These are phyloP conservation scores for Candida berthetii DNA, from an alignment of 805 yeast genomes.

Conservation along the genomic window DNA sequence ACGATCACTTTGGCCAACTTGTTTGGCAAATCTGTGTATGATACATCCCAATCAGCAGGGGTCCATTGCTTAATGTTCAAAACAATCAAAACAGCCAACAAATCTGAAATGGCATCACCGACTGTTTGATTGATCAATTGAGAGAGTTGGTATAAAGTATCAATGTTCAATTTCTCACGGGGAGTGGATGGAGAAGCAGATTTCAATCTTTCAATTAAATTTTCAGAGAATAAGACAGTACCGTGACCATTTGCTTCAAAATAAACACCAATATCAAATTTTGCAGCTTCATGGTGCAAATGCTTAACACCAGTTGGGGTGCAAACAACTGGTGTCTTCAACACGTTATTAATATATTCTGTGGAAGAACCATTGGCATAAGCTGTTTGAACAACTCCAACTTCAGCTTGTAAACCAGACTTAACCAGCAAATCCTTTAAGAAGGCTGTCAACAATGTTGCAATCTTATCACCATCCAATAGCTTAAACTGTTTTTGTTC, in stretches of 20 bases:
- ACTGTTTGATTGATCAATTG: slow-evolving; percentile 90
- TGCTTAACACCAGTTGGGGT: slow-evolving; percentile 97
- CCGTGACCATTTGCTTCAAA: slow-evolving; percentile 99
- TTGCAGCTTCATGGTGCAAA: slow-evolving; percentile 82
- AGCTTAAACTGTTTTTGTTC: slow-evolving; percentile 36
- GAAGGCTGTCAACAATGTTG: slow-evolving; percentile 73
- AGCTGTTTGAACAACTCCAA: slow-evolving; percentile 96
- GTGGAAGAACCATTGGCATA: slow-evolving; percentile 96
- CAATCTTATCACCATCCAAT: slow-evolving; percentile 91
- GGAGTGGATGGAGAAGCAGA: slow-evolving; percentile 30
- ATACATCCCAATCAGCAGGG: slow-evolving; percentile 68
- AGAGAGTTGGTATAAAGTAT: slow-evolving; percentile 53
- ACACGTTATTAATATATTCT: slow-evolving; percentile 48
- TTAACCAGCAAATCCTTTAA: slow-evolving; percentile 47
- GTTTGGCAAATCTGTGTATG: slow-evolving; percentile 85
- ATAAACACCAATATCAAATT: slow-evolving; percentile 87
- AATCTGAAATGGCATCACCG: slow-evolving; percentile 97
- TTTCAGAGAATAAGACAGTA: slow-evolving; percentile 74
- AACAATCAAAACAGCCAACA: slow-evolving; percentile 69
- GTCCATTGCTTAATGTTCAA: slow-evolving; percentile 47
- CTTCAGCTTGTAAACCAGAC: slow-evolving; percentile 30
- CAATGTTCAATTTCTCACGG: slow-evolving; percentile 42
- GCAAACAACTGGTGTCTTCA: slow-evolving; percentile 75
- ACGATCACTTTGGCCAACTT: slow-evolving; percentile 76
- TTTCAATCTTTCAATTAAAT: slow-evolving; percentile 34